Evolutionary conservation across 805 yeast species (phyloP), one percentile per base, ranked within the genome.

Genomic region (Scheffersomyces coipomensis): DNA sequence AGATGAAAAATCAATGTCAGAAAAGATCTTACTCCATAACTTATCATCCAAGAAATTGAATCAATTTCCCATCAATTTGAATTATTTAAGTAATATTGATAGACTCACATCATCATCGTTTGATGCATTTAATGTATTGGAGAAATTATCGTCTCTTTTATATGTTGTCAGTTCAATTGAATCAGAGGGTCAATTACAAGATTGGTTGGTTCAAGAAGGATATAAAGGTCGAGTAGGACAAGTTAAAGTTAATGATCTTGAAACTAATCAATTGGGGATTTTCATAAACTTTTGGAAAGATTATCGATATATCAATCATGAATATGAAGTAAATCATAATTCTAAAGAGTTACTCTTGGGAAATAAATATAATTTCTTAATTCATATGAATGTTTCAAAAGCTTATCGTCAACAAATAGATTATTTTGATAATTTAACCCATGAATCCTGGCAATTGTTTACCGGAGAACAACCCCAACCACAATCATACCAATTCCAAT

Each of bases 201-300:
- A 51, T 31, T 58, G 63, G 60, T 44, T 47, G 8, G 27, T 51
- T 9, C 25, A 29, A 7, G 41, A 40, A 26, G 72, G 72, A 1
- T 53, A 37, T 23, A 24, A 45, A 3, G 55, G 46, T 39, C 34
- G 50, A 2, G 43, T 63, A 22, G 74, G 74, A 1, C 52, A 52
- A 30, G 47, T 62, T 4, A 32, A 37, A 9, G 45, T 60, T 15
- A 64, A 68, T 43, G 57, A 64, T 38, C 34, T 43, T 4, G 36
- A 33, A 1, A 27, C 29, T 5, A 47, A 48, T 4, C 45, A 52
- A 33, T 44, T 68, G 19, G 75, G 75, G 0, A 39, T 67, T 11
- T 62, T 60, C 33, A 43, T 65, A n/a, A 53, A 54, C 7, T 68
- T 50, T 38, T 69, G 74, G 74, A 49, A 52, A 34, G 71, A 64